These are phyloP conservation scores for Populus ilicifolia DNA, from an alignment of 345 rosid genomes.

Conservation along the genomic window DNA sequence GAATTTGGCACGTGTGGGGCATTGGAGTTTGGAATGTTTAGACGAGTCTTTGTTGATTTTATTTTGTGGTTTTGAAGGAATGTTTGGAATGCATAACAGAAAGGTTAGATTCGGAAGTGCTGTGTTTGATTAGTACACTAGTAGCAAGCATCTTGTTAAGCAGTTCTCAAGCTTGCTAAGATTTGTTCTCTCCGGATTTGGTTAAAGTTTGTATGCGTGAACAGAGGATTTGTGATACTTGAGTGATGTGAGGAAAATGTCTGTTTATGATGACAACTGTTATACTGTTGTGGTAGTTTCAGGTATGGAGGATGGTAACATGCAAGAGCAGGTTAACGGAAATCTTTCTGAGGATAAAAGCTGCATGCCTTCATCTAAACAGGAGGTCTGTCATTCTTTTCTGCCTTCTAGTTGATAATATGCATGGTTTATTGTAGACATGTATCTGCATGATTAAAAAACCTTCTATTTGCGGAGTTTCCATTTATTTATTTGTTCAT, in stretches of 20 bases:
- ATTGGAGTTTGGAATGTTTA: neutral
- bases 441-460: neutral
- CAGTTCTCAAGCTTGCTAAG: neutral
- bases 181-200: neutral
- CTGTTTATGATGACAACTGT: neutral
- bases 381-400: conserved; percentile 47
- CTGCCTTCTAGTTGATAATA: neutral
- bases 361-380: conserved; percentile 52
- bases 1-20: neutral
- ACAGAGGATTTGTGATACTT: neutral
- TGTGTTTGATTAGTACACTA: neutral
- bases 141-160: neutral
- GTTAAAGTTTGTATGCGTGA: neutral
- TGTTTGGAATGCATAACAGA: neutral
- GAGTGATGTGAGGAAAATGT: neutral
- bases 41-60: no score
- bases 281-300: conserved; percentile 10
- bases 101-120: neutral
- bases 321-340: conserved; percentile 43
- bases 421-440: conserved; percentile 2
- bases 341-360: conserved; percentile 38
- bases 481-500: neutral
- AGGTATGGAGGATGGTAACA: conserved; percentile 49
- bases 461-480: neutral
- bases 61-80: neutral